phyloP scores from a whole-genome alignment of 768 basidiomycete genomes.

The Auricularia heimuer region DNA sequence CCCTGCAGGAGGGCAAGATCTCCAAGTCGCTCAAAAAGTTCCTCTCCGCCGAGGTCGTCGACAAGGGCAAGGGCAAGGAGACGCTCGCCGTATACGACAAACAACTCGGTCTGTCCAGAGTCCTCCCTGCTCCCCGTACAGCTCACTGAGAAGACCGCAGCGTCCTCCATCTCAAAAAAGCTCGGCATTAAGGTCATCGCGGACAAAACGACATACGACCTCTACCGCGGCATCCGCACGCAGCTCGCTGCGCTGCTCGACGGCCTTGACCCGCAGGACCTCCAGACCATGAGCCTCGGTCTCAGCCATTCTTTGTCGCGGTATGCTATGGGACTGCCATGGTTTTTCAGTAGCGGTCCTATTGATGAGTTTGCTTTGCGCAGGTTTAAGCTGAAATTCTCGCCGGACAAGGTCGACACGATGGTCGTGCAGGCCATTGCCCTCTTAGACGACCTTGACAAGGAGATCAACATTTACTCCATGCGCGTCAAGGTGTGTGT shows the following conservation, averaged over 20 bases:
- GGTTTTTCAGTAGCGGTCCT: background rate
- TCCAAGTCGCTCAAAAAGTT: constrained; percentile 92
- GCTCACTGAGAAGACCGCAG: constrained; percentile 27
- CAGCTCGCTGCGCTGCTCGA: constrained; percentile 83
- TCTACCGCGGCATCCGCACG: constrained; percentile 91
- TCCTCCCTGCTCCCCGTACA: constrained; percentile 4
- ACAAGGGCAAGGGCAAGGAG: constrained; percentile 88
- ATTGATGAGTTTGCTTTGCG: background rate
- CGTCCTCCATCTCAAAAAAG: constrained; percentile 84
- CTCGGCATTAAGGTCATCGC: constrained; percentile 77
- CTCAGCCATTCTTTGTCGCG: constrained; percentile 93
- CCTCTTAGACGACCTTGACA: constrained; percentile 94
- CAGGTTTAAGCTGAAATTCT: constrained; percentile 99
- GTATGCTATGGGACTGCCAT: constrained; percentile 29
- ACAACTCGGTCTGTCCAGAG: constrained; percentile 60
- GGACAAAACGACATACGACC: constrained; percentile 53
- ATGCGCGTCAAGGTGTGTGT: constrained; percentile 88
- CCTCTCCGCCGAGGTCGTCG: constrained; percentile 72
- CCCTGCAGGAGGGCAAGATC: constrained; percentile 85
- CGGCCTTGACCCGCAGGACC: constrained; percentile 85
- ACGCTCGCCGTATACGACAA: constrained; percentile 78
- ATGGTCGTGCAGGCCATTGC: constrained; percentile 99
- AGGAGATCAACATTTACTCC: constrained; percentile 98
- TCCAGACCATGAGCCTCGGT: constrained; percentile 96
- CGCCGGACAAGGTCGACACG: constrained; percentile 98